Evolutionary conservation across 441 rosid genomes (phyloP), one percentile per base, ranked within the genome.

Genomic region (Euphorbia schlechtendalii): DNA sequence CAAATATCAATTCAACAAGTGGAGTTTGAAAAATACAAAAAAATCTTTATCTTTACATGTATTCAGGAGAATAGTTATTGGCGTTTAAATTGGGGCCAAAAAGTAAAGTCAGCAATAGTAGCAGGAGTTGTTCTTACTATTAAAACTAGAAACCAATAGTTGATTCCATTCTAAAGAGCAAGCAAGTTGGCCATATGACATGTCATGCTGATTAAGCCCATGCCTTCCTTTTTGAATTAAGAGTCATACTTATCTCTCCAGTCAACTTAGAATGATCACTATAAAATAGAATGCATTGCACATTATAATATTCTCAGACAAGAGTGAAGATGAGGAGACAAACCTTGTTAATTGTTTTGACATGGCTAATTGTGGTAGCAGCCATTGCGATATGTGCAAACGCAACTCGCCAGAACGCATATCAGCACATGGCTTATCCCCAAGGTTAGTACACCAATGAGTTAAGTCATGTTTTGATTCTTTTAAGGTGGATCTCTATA

Each of bases 321-420:
- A n/a, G n/a, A n/a, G n/a, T n/a, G n/a, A 74, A 68, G 77, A 52
- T 61, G 51, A 68, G 59, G 56, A 71, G 58, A 45, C 36, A 28
- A 21, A 41, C 57, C 9, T 36, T 66, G 60, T 38, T 75, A 22
- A 61, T 64, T 22, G 77, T 64, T 38, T 54, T 73, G 24, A 40
- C 69, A 49, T 73, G 76, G 64, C 52, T 80, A 32, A 59, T 75
- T 0, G 68, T 55, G 15, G 38, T 67, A 41, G 70, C 69, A 11
- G 69, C 69, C 59, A 14, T 69, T 53, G 32, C 66, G 48, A 51
- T 74, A 8, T 41, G 57, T n/a, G 59, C 75, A 61, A 69, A 58
- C 65, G 71, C 80, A 18, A 67, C 71, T 66, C 70, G 71, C 14
- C 49, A 41, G 52, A 30, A 32, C 30, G 3, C 69, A 41, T 36